These are phyloP conservation scores for Diddensiella transvaalensis DNA, from an alignment of 805 yeast species.

Conservation along the genomic window DNA sequence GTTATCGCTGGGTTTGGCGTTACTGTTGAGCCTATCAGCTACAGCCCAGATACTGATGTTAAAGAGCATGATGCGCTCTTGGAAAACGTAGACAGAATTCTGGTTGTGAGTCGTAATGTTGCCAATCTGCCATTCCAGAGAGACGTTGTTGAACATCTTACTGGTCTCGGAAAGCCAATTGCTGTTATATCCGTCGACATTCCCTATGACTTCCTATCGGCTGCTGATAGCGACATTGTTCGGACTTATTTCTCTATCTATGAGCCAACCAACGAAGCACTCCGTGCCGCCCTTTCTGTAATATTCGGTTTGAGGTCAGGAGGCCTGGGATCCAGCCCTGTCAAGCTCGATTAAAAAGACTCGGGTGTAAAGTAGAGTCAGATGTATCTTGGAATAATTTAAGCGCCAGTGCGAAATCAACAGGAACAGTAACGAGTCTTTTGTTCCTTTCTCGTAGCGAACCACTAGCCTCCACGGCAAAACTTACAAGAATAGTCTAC, in stretches of 20 bases:
- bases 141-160: conserved; percentile 53
- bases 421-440: too few relatives aligned
- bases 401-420: too few relatives aligned
- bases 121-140: conserved; percentile 52
- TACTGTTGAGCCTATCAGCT: conserved; percentile 49
- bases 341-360: too few relatives aligned
- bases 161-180: conserved; percentile 46
- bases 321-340: not conserved
- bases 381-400: too few relatives aligned
- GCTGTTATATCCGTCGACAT: conserved; percentile 52
- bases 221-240: conserved; percentile 12
- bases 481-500: too few relatives aligned
- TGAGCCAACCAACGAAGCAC: not conserved
- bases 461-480: too few relatives aligned
- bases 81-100: conserved; percentile 44
- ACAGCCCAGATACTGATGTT: conserved; percentile 45
- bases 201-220: conserved; percentile 49
- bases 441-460: too few relatives aligned
- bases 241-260: not conserved
- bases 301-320: not conserved
- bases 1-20: conserved; percentile 40
- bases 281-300: not conserved
- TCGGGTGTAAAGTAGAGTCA: too few relatives aligned
- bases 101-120: conserved; percentile 46
- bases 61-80: conserved; percentile 49